Base-by-base conservation (phyloP, 352 stramenopile species). In the Pythium dissimile region DNA sequence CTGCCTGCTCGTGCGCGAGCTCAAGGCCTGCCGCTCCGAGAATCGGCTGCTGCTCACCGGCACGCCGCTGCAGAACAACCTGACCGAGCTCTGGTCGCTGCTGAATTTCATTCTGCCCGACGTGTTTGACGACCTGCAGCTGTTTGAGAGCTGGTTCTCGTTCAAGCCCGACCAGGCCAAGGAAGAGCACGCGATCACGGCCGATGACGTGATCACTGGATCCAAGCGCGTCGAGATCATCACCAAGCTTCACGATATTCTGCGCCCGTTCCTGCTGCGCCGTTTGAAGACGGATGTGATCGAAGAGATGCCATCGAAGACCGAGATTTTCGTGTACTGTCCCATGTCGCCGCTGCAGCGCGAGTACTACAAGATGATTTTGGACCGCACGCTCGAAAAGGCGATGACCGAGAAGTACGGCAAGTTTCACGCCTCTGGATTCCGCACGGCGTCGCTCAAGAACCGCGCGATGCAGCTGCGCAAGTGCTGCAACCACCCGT, bases 91-190 rank as follows among this genome's bases (percentile, higher is more conserved):
- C 5, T 99, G 97, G 96, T 88, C 94, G n/a, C 71, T 99, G 52
- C 81, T 99, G 28, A 99, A 99, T 67, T 98, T 98, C 72, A 96
- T 99, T 31, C 67, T 99, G 28, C 97, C 96, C 0, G 78, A 96
- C 39, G 96, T 99, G 43, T 99, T 99, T 70, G 96, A 98, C 66
- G 96, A 98, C 37, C 77, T 98, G 9, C 94, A 99, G 59, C 94
- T 97, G 8, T 99, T 99, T 73, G 95, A 99, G 75, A 98, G 88
- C 48, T 99, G 95, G 95, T 98, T 98, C 74, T 97, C 92, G 41
- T 98, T 98, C 69, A 97, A 98, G 47, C 94, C 94, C n/a, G 89
- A 98, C 61, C 64, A 64, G 20, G 66, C 66, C 13, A 61, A 55
- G 23, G 47, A 30, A 88, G 74, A 34, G 74, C 84, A 34, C 84